Percentiles rank a stretch among this genome's conserved stretches.
Conservation (phyloP, 1,284 basidiomycete genomes). For the Puccinia horiana region DNA sequence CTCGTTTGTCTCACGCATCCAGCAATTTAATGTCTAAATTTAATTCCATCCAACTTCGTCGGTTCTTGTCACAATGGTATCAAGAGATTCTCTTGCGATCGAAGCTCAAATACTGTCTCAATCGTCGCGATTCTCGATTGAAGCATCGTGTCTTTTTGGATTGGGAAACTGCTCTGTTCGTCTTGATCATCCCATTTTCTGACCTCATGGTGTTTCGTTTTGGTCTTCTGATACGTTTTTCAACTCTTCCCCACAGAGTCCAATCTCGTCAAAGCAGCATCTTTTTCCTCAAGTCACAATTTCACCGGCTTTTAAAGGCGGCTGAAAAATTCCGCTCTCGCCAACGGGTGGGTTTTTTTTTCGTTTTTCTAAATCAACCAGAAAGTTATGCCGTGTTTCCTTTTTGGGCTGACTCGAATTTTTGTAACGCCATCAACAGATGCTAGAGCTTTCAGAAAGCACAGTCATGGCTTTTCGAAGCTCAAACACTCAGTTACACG, state of each 20-base stretch:
- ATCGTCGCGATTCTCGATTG: background rate
- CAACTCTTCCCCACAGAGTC: background rate
- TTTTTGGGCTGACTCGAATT: background rate
- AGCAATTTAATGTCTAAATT: background rate
- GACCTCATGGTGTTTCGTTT: background rate
- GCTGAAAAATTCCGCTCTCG: slow-evolving; percentile 1
- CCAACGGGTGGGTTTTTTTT: slow-evolving; percentile 1
- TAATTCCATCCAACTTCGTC: background rate
- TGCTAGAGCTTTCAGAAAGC: background rate
- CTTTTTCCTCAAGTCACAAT: background rate
- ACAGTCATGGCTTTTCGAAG: background rate
- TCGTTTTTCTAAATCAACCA: background rate
- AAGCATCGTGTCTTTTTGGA: background rate
- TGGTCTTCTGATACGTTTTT: background rate
- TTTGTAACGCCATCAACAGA: background rate
- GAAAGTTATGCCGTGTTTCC: background rate
- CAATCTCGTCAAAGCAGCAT: background rate
- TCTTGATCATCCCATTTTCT: background rate
- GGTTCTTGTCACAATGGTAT: background rate
- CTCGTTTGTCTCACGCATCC: background rate
- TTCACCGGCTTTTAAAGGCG: slow-evolving; percentile 7
- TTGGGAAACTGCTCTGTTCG: slow-evolving; percentile 3
- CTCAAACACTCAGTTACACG: background rate
- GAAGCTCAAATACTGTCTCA: background rate
- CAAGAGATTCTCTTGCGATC: background rate